These are phyloP conservation scores for Penicillium corylophilum DNA, from an alignment of 2,329 filamentous ascomycete genomes.

Conservation along the genomic window DNA sequence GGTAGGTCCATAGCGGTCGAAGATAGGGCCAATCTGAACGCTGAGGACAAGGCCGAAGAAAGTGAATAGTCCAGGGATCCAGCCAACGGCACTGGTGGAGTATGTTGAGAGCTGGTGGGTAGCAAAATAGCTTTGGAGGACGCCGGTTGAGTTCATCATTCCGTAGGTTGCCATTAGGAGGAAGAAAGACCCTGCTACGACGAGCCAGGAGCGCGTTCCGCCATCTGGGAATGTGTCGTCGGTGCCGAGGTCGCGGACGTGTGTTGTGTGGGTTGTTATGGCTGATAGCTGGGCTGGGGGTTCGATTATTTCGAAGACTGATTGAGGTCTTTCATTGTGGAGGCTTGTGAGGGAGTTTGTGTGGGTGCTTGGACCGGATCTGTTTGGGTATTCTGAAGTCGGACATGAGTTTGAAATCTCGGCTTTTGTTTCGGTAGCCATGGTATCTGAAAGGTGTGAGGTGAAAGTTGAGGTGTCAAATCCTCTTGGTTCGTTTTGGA, in stretches of 20 bases:
- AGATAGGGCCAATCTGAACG: constrained; percentile 52
- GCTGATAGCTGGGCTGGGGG: constrained; percentile 17
- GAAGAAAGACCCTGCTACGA: constrained; percentile 39
- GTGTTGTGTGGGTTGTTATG: constrained; percentile 21
- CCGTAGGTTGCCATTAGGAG: constrained; percentile 44
- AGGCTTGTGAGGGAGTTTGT: neutral
- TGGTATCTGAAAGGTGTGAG: neutral
- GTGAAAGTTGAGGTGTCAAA: too few relatives aligned
- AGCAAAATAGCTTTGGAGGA: constrained; percentile 50
- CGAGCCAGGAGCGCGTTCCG: constrained; percentile 37
- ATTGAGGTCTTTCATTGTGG: constrained; percentile 10
- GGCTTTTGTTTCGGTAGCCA: constrained; percentile 7
- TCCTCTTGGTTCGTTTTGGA: neutral
- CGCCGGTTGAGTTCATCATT: constrained; percentile 52
- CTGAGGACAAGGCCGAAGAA: constrained; percentile 47
- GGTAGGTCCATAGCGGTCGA: constrained; percentile 50
- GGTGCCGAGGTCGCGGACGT: constrained; percentile 9
- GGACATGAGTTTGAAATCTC: neutral
- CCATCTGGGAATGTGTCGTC: constrained; percentile 34
- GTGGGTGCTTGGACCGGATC: neutral
- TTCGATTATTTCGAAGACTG: constrained; percentile 21
- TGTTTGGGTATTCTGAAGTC: neutral
- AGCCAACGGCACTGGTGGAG: constrained; percentile 48
- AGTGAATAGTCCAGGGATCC: constrained; percentile 51
- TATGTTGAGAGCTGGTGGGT: constrained; percentile 47